Conservation (phyloP, 768 basidiomycete genomes). For the Tremella yokohamensis region DNA sequence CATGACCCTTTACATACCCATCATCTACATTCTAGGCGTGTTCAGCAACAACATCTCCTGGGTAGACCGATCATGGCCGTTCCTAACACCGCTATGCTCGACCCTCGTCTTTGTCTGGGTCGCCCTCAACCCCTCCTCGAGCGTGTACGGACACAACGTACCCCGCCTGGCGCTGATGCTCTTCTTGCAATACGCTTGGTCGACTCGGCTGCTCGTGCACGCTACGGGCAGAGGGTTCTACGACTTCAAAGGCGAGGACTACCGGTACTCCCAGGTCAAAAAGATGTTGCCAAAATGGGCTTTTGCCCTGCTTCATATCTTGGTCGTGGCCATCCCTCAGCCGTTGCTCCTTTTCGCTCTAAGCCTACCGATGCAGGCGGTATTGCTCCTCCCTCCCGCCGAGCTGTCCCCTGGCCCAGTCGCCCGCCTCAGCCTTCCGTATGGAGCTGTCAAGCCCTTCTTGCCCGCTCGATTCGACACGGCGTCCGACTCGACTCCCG, state of each 20-base stretch:
- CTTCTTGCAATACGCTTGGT: constrained; percentile 55
- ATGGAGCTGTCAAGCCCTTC: constrained; percentile 15
- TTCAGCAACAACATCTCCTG: constrained; percentile 45
- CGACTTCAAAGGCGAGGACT: constrained; percentile 62
- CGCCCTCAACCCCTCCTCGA: constrained; percentile 54
- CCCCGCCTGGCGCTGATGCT: constrained; percentile 66
- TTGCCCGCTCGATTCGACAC: constrained; percentile 22
- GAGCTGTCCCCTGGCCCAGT: constrained; percentile 29
- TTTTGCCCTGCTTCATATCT: constrained; percentile 65
- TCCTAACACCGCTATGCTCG: constrained; percentile 71
- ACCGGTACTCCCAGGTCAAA: constrained; percentile 81
- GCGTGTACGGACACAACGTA: constrained; percentile 64
- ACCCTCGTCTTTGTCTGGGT: constrained; percentile 73
- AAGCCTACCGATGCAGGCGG: constrained; percentile 46
- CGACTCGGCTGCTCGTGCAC: constrained; percentile 66
- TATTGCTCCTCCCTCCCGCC: constrained; percentile 46
- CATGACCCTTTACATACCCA: constrained; percentile 18
- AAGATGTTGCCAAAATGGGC: constrained; percentile 57
- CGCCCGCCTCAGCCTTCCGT: constrained; percentile 18
- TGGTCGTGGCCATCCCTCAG: constrained; percentile 74
- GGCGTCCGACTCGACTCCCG: constrained; percentile 55
- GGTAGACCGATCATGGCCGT: constrained; percentile 66
- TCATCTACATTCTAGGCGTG: constrained; percentile 37
- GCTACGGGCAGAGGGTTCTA: constrained; percentile 77
- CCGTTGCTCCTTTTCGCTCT: constrained; percentile 75